Percentiles rank a stretch among this genome's conserved stretches.
Conservation (phyloP, 441 rosid species). For the Populus trichocarpa region DNA sequence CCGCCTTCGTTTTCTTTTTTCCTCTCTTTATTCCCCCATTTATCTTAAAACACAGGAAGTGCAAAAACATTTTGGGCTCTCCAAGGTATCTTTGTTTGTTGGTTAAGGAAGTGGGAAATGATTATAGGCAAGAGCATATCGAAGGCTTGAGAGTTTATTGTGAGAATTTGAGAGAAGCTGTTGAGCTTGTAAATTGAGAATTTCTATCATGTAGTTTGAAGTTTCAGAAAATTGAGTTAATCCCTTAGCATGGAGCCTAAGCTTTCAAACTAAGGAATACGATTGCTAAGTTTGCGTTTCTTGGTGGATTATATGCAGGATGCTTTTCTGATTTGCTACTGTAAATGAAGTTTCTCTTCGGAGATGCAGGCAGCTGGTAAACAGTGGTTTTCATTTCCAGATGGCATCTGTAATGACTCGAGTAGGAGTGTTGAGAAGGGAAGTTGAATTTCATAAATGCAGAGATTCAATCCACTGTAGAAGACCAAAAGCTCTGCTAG, state of each 20-base stretch:
- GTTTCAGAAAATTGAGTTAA: not conserved
- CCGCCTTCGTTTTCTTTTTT: no score
- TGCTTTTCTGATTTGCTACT: not conserved
- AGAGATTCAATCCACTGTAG: not conserved
- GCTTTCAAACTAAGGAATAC: not conserved
- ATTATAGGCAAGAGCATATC: not conserved
- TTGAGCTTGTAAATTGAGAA: not conserved
- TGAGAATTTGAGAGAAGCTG: not conserved
- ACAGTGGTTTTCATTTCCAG: not conserved
- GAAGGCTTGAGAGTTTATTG: not conserved
- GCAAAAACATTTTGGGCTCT: not conserved
- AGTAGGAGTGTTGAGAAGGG: not conserved
- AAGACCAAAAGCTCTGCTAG: not conserved
- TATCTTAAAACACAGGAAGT: not conserved
- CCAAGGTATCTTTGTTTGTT: not conserved
- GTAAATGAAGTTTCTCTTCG: not conserved
- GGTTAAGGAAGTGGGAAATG: not conserved
- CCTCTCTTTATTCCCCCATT: not conserved
- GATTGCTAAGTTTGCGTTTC: not conserved
- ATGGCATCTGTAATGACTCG: no score
- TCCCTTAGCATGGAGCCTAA: no score
- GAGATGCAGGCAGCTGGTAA: not conserved
- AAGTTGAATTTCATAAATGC: not conserved
- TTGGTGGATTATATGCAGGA: not conserved
- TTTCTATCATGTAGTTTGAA: not conserved